Conservation (phyloP, 441 rosid species). For the Breynia disticha region DNA sequence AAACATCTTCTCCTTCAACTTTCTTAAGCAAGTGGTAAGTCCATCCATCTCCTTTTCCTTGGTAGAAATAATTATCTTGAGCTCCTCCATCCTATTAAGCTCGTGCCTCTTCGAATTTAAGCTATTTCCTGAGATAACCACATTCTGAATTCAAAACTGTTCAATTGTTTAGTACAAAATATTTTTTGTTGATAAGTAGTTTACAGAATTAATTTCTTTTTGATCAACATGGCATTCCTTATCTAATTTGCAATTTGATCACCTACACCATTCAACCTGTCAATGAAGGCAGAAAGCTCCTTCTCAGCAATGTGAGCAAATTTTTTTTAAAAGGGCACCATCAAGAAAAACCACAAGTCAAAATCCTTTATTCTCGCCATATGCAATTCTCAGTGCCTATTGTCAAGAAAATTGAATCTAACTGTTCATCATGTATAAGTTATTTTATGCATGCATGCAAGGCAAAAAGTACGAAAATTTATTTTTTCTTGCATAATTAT, state of each 20-base stretch:
- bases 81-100: slow-evolving; percentile 52
- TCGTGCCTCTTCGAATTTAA: slow-evolving; percentile 73
- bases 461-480: no score
- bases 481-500: no score
- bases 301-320: slow-evolving; percentile 58
- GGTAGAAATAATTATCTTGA: slow-evolving; percentile 37
- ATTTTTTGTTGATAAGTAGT: no score
- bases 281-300: slow-evolving; percentile 52
- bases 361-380: slow-evolving; percentile 67
- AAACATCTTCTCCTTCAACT: slow-evolving; percentile 69
- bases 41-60: slow-evolving; percentile 72
- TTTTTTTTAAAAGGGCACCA: slow-evolving; percentile 89
- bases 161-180: slow-evolving; percentile 46
- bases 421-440: background rate
- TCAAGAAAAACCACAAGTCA: slow-evolving; percentile 89
- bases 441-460: no score
- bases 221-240: slow-evolving; percentile 56
- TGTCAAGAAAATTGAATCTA: slow-evolving; percentile 8
- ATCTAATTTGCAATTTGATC: slow-evolving; percentile 55
- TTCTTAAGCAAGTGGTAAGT: slow-evolving; percentile 58
- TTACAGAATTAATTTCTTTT: slow-evolving; percentile 27
- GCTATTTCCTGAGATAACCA: slow-evolving; percentile 62
- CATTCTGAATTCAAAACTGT: slow-evolving; percentile 70
- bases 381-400: slow-evolving; percentile 88
- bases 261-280: slow-evolving; percentile 44